Conservation (phyloP, 306 rosid species). For the Cicer pinnatifidum region DNA sequence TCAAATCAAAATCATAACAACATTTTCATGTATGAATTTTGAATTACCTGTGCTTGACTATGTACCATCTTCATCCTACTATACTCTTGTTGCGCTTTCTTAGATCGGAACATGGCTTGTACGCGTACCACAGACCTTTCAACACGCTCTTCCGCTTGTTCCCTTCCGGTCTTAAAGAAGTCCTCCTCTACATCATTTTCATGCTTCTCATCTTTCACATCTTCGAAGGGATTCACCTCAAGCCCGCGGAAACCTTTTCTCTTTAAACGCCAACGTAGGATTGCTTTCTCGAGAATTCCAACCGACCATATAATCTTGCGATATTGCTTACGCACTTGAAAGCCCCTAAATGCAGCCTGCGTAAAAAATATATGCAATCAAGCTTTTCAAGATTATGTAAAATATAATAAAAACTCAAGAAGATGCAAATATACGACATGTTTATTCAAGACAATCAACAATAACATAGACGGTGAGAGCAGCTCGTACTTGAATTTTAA, state of each 20-base stretch:
- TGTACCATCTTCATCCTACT: constrained; percentile 80
- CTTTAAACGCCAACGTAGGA: constrained; percentile 91
- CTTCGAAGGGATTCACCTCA: constrained; percentile 60
- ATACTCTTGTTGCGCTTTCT: constrained; percentile 91
- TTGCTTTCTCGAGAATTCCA: constrained; percentile 87
- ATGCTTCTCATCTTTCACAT: constrained; percentile 42
- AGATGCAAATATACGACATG: neutral
- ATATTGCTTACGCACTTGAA: constrained; percentile 80
- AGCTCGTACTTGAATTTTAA: constrained; percentile 76
- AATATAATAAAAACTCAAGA: constrained; percentile 2
- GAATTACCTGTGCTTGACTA: constrained; percentile 65
- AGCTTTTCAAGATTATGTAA: constrained; percentile 30
- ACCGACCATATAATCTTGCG: constrained; percentile 89
- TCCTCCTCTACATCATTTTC: constrained; percentile 80
- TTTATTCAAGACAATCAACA: constrained; percentile 26
- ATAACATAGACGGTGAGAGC: constrained; percentile 36
- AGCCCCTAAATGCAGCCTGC: constrained; percentile 92
- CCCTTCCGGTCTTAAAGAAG: constrained; percentile 64
- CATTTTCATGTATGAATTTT: constrained; percentile 17
- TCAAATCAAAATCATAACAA: constrained; percentile 14
- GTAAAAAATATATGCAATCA: constrained; percentile 45
- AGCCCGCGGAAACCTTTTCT: constrained; percentile 95
- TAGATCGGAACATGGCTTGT: constrained; percentile 91
- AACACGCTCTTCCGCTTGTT: constrained; percentile 87
- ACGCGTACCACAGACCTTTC: constrained; percentile 81